phyloP scores from a whole-genome alignment of 345 rosid genomes.

The Adansonia digitata region DNA sequence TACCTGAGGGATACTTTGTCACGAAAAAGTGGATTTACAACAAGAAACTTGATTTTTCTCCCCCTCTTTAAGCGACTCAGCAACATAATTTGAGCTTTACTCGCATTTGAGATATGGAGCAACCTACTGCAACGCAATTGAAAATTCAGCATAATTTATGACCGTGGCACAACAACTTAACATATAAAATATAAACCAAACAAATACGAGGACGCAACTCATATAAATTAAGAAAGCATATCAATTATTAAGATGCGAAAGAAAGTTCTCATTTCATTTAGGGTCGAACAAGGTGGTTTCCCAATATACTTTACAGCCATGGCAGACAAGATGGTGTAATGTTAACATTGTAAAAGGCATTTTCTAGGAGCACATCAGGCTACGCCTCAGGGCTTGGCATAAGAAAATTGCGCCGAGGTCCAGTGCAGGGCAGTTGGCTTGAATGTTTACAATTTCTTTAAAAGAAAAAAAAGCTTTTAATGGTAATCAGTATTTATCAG shows the following conservation, averaged over 20 bases:
- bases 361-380: background rate
- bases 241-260: constrained; percentile 2
- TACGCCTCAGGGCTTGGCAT: background rate
- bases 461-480: background rate
- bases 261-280: background rate
- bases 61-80: constrained; percentile 59
- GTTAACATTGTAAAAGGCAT: background rate
- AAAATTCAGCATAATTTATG: constrained; percentile 13
- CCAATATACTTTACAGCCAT: background rate
- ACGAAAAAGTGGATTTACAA: constrained; percentile 65
- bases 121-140: constrained; percentile 53
- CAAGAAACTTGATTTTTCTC: constrained; percentile 77
- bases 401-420: background rate
- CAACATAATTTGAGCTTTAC: constrained; percentile 43
- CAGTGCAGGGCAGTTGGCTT: background rate
- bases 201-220: background rate
- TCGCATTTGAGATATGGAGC: constrained; percentile 82
- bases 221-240: background rate
- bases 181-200: background rate
- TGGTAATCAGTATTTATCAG: background rate
- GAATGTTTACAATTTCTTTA: background rate
- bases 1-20: constrained; percentile 89
- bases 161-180: background rate
- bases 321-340: background rate
- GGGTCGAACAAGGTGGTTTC: background rate